A percentile compares a stretch with the other conserved stretches of the same genome.
Conservation (phyloP, 1,284 basidiomycete species). For the Hypsizygus ulmarius region DNA sequence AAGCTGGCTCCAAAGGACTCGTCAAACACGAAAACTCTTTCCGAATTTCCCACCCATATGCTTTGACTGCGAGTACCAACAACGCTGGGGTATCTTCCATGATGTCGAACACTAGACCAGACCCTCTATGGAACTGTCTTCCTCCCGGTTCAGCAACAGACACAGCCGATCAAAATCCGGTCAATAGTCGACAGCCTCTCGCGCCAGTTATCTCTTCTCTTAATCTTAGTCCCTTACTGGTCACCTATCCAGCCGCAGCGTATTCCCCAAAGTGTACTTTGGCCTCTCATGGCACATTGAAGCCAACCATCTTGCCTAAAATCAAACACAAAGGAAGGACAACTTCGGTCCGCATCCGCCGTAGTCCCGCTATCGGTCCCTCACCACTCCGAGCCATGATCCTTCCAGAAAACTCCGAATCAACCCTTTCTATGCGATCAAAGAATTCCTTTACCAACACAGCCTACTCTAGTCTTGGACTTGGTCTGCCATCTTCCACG, state of each 20-base stretch:
- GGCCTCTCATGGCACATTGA: not conserved
- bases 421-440: constrained; percentile 1
- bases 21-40: constrained; percentile 7
- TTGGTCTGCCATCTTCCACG: constrained; percentile 10
- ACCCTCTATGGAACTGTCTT: not conserved
- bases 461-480: constrained; percentile 11
- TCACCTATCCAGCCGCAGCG: constrained; percentile 3
- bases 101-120: no score
- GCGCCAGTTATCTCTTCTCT: constrained; percentile 9
- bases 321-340: constrained; percentile 14
- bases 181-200: constrained; percentile 2
- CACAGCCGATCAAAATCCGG: constrained; percentile 4
- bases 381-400: constrained; percentile 45
- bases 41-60: constrained; percentile 31
- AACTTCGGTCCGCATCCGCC: constrained; percentile 25
- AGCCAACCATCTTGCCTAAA: constrained; percentile 7
- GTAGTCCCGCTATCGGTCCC: constrained; percentile 38
- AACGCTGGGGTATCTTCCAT: not conserved
- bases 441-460: constrained; percentile 1
- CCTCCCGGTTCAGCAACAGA: not conserved
- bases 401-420: constrained; percentile 30
- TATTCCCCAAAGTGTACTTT: not conserved
- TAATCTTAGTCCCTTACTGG: constrained; percentile 11
- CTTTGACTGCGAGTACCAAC: constrained; percentile 18
- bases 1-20: constrained; percentile 12